phyloP scores from a whole-genome alignment of 2,329 filamentous ascomycete genomes.

The Monilinia laxa region DNA sequence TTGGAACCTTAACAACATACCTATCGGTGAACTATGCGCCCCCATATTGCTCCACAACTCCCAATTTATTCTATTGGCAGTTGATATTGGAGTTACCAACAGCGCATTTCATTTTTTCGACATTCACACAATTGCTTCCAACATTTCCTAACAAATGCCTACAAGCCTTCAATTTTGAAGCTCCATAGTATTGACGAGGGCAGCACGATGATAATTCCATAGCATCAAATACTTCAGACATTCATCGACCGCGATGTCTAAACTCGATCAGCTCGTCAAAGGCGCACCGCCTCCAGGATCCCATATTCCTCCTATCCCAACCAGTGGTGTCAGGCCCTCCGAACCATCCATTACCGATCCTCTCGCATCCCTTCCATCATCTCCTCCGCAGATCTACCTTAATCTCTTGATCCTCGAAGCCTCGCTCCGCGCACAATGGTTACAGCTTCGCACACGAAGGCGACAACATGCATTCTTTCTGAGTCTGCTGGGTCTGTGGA shows the following conservation, averaged over 20 bases:
- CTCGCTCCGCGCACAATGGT: slow-evolving; percentile 87
- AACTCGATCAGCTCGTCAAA: slow-evolving; percentile 81
- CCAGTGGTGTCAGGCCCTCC: slow-evolving; percentile 43
- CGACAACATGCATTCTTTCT: slow-evolving; percentile 94
- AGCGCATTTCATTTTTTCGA: neutral
- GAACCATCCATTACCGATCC: slow-evolving; percentile 39
- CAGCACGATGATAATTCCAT: slow-evolving; percentile 29
- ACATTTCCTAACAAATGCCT: slow-evolving; percentile 2
- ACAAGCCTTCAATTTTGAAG: slow-evolving; percentile 1
- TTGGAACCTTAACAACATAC: neutral
- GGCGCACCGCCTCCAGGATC: slow-evolving; percentile 69
- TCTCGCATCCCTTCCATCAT: slow-evolving; percentile 40
- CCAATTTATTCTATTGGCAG: slow-evolving; percentile 15
- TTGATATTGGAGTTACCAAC: neutral
- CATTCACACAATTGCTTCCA: neutral
- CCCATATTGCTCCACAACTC: slow-evolving; percentile 17
- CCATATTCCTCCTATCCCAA: slow-evolving; percentile 37
- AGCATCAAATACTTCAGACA: slow-evolving; percentile 21
- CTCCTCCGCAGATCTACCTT: slow-evolving; percentile 71
- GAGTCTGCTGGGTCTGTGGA: slow-evolving; percentile 75
- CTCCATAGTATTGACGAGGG: slow-evolving; percentile 11
- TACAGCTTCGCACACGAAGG: slow-evolving; percentile 81
- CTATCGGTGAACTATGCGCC: slow-evolving; percentile 16
- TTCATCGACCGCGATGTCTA: slow-evolving; percentile 35
- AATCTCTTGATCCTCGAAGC: slow-evolving; percentile 97